phyloP scores from a whole-genome alignment of 139 green algal genomes.

The Chlorella sp. region DNA sequence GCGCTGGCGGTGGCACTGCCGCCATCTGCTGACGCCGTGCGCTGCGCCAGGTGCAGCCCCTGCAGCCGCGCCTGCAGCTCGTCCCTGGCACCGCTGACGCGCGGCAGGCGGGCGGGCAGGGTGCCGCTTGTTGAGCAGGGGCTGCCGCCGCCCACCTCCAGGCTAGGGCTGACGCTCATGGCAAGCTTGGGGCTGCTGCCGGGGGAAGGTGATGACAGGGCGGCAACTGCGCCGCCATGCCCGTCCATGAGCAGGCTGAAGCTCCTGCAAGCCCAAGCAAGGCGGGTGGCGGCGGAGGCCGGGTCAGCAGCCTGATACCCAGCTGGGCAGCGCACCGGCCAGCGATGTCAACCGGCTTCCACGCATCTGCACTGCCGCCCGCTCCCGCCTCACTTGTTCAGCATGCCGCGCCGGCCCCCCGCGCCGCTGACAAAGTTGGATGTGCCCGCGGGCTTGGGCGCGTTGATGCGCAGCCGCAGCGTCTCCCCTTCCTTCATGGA shows the following conservation, averaged over 20 bases:
- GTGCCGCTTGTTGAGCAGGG: not conserved
- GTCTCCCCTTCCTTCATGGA: conserved; percentile 14
- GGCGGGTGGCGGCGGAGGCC: too few relatives aligned
- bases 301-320: too few relatives aligned
- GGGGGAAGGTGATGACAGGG: conserved; percentile 2
- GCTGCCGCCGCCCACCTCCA: conserved; percentile 2
- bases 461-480: conserved; percentile 3
- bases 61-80: conserved; percentile 23
- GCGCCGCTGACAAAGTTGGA: conserved; percentile 21
- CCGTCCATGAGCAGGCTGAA: conserved; percentile 26
- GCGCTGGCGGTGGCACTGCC: conserved; percentile 2
- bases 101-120: not conserved
- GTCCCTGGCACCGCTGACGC: conserved; percentile 2
- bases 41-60: conserved; percentile 8
- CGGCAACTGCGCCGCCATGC: conserved; percentile 4
- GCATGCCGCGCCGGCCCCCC: not conserved
- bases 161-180: conserved; percentile 11
- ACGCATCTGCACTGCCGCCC: too few relatives aligned
- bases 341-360: too few relatives aligned
- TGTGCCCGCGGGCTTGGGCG: not conserved
- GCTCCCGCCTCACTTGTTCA: conserved; percentile 3
- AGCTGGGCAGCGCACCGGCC: too few relatives aligned
- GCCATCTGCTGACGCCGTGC: too few relatives aligned
- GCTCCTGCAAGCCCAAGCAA: not conserved
- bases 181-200: not conserved